Evolutionary conservation across 2,329 filamentous ascomycete genomes (phyloP), one percentile per base, ranked within the genome.

Genomic region (Pseudopyrenochaeta lycopersici): DNA sequence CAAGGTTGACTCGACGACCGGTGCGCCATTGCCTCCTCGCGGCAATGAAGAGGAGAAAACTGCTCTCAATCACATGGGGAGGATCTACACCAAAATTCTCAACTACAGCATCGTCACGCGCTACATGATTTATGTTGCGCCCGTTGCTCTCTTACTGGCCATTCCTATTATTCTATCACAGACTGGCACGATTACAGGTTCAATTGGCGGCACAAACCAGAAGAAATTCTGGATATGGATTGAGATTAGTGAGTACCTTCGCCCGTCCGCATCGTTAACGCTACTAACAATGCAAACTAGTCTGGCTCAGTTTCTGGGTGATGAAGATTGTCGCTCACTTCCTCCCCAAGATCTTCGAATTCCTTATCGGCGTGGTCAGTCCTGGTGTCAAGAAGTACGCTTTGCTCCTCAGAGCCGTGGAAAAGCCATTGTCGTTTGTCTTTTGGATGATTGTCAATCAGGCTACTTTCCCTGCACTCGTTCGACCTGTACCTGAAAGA

Each of bases 171-270:
- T 88, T 54, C 76, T 88, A 14, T 84, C 85, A n/a, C 82, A 82
- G 5, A 84, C 82, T 0, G 56, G 59, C n/a, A 55, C 44, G 3
- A 68, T 65, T 18, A 66, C 57, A 10, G 62, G 79, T 67, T 31
- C 73, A 23, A 84, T 88, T 57, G 84, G 82, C 14, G 81, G 81
- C 18, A 84, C 88, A 4, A 75, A 80, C 7, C 78, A 87, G 35
- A 77, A 82, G 47, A 86, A 83, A 80, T 85, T 89, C 74, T 89
- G 87, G 75, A 80, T 81, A 15, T 89, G 86, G 86, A 76, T 88
- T 32, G 85, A 88, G 70, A 80, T 88, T 41, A 78, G 74, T 76
- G 60, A 56, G 73, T 61, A n/a, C 11, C 9, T 5, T n/a, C n/a
- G 7, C 10, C 33, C 17, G 10, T 7, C 11, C 11, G 9, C 1